These are phyloP conservation scores for Kalanchoe fedtschenkoi DNA, from an alignment of 164 flowering plant genomes.

Conservation along the genomic window DNA sequence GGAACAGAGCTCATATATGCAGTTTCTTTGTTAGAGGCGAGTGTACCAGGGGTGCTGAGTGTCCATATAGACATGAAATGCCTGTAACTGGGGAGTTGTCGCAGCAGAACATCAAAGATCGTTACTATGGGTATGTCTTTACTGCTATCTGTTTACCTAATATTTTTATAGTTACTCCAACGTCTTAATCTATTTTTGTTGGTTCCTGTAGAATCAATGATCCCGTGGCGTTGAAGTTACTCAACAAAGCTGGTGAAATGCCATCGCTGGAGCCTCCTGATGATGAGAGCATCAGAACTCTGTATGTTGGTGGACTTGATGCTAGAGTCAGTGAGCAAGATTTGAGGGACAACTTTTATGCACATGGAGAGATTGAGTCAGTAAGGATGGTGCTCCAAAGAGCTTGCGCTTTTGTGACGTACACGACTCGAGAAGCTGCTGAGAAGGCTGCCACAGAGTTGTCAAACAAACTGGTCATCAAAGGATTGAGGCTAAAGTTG, in stretches of 20 bases:
- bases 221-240: constrained; percentile 87
- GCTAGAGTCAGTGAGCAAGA: constrained; percentile 77
- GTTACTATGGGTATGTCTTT: constrained; percentile 80
- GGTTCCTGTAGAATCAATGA: constrained; percentile 64
- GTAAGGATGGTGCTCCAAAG: constrained; percentile 63
- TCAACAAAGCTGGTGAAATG: constrained; percentile 92
- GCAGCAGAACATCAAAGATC: constrained; percentile 87
- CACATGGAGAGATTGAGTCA: constrained; percentile 93
- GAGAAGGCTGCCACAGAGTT: constrained; percentile 96
- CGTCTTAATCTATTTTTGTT: not conserved
- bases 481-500: constrained; percentile 75
- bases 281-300: constrained; percentile 84
- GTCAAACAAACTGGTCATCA: constrained; percentile 82
- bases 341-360: constrained; percentile 73
- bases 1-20: constrained; percentile 44
- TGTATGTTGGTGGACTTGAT: constrained; percentile 89
- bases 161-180: not conserved
- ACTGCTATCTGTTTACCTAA: not conserved
- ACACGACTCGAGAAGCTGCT: constrained; percentile 90
- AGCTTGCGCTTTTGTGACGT: constrained; percentile 86
- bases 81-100: constrained; percentile 87
- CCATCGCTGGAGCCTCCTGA: constrained; percentile 76
- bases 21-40: constrained; percentile 87
- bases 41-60: constrained; percentile 93
- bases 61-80: constrained; percentile 97